Base-by-base conservation (phyloP, 1,139 yeast species). In the Yamadazyma mexicana region DNA sequence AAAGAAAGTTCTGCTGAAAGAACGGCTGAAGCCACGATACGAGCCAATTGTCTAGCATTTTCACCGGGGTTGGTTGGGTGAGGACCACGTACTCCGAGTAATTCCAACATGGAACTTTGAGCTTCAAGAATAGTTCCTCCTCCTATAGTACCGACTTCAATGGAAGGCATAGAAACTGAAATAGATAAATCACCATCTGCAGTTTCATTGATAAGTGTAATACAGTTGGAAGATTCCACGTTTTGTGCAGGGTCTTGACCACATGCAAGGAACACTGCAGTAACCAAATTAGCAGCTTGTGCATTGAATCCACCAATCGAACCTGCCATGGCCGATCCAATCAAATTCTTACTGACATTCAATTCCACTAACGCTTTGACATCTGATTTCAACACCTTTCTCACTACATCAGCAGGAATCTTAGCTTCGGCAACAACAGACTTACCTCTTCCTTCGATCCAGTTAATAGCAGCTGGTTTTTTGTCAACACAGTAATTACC, bases 171-270 rank as follows among this genome's bases (percentile, higher is more conserved):
- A 5, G 97, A 87, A 16, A 92, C 98, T 3, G 96, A 87, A 38
- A 94, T 85, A 49, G 79, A 83, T 55, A 94, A 77, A 58, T 89
- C 91, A 17, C 96, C 98, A 26, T 96, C 98, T 27, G 69, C 70
- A 35, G 77, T 38, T 36, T 53, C 51, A 57, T 84, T 83, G 95
- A 94, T 89, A 51, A 92, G 73, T 2, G 98, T 92, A 49, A 94
- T 91, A 82, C 98, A 94, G 68, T 91, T 92, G 26, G 97, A 88
- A 44, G 95, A 83, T 68, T 92, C 99, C 40, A 94, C 98, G 58
- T 91, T 92, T 69, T 89, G 98, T 2, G 98, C 98, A 11, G 98
- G 98, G 66, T 92, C 98, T 72, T 92, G 99, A 44, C 99, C 99
- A 50, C 96, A 81, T 3, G 99, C 98, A 52, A 92, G 71, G 63